Evolutionary conservation across 2,329 filamentous ascomycete species (phyloP).

Genomic region (Paracamarosporium sp.): DNA sequence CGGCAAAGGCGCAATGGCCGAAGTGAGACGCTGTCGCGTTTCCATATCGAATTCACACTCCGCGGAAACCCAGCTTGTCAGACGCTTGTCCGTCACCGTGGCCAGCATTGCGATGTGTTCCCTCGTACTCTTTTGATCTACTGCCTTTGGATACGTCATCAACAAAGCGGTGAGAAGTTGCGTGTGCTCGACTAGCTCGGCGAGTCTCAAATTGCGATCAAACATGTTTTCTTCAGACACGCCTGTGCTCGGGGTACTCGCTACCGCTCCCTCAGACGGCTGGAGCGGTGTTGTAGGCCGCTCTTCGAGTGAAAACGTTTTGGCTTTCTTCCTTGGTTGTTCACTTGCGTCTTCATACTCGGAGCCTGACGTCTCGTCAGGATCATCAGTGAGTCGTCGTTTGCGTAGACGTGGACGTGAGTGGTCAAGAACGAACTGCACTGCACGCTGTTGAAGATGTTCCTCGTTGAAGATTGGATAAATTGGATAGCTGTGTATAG

Average conservation of each 20-base stretch:
- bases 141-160: slow-evolving; percentile 21
- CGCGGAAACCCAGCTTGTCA: slow-evolving; percentile 22
- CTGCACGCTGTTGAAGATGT: slow-evolving; percentile 20
- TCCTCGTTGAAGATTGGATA: slow-evolving; percentile 14
- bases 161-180: slow-evolving; percentile 23
- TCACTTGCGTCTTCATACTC: slow-evolving; percentile 3
- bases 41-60: neutral
- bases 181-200: slow-evolving; percentile 21
- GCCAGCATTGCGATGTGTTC: slow-evolving; percentile 29
- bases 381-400: slow-evolving; percentile 14
- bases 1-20: neutral
- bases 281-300: neutral
- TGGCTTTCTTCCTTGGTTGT: neutral
- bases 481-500: neutral
- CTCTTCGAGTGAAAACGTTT: neutral
- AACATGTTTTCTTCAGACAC: slow-evolving; percentile 8
- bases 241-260: slow-evolving; percentile 6
- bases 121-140: slow-evolving; percentile 17
- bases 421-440: slow-evolving; percentile 21
- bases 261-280: neutral
- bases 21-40: slow-evolving; percentile 2
- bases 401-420: slow-evolving; percentile 14
- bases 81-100: slow-evolving; percentile 16
- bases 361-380: slow-evolving; percentile 9
- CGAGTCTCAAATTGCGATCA: slow-evolving; percentile 12